Evolutionary conservation across 495 filamentous ascomycete species (phyloP).

Genomic region (Neurospora sp.): DNA sequence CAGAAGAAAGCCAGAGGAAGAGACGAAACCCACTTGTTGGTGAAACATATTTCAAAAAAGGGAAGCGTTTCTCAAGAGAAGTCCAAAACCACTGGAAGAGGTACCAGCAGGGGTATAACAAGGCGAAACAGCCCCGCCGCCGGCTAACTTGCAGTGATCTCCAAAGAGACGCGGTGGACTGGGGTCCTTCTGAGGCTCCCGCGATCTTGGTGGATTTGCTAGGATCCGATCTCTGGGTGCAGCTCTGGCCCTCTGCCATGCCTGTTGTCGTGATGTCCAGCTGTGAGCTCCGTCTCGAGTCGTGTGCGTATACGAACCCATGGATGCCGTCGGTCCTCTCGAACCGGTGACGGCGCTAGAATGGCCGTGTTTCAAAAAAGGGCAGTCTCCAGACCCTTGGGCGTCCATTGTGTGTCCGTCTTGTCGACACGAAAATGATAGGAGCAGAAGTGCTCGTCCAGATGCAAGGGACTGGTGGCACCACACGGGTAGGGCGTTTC

Average conservation of each 20-base stretch:
- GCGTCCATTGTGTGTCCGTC: not conserved
- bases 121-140: not conserved
- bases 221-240: not conserved
- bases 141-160: slow-evolving; percentile 3
- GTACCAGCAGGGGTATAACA: not conserved
- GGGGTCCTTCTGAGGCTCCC: slow-evolving; percentile 2
- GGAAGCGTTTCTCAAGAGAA: not conserved
- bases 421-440: not conserved
- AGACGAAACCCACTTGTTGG: not conserved
- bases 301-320: not conserved
- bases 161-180: slow-evolving; percentile 8
- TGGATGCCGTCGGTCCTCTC: not conserved
- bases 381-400: not conserved
- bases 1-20: not conserved
- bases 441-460: not conserved
- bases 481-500: slow-evolving; percentile 14
- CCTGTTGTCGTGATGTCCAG: not conserved
- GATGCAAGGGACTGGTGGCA: slow-evolving; percentile 8
- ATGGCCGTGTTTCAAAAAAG: not conserved
- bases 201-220: not conserved
- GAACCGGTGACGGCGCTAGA: not conserved
- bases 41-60: not conserved
- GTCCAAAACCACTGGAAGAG: not conserved
- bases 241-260: not conserved
- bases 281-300: not conserved